phyloP scores from a whole-genome alignment of 768 basidiomycete genomes.

The Polyporus arcularius region DNA sequence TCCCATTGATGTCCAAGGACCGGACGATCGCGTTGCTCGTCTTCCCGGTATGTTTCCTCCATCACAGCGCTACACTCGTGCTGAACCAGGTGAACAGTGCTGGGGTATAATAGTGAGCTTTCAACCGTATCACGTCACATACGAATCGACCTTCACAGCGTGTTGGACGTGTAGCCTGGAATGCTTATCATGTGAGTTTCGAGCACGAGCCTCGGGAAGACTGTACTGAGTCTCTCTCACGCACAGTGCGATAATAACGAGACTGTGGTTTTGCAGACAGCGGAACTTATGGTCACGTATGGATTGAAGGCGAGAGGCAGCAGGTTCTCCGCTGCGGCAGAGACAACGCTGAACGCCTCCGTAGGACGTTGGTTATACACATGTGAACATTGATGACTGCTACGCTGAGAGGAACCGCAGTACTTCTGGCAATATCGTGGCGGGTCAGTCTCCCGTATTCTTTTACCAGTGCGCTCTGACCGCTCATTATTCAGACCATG shows the following conservation, averaged over 20 bases:
- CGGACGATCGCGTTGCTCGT: slow-evolving; percentile 33
- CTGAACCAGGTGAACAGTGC: slow-evolving; percentile 34
- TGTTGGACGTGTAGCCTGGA: slow-evolving; percentile 53
- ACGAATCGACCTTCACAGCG: not conserved
- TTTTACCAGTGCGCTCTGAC: not conserved
- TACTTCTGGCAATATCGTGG: slow-evolving; percentile 54
- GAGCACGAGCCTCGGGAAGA: not conserved
- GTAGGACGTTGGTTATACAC: slow-evolving; percentile 58
- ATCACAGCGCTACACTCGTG: not conserved
- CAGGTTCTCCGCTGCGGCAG: not conserved
- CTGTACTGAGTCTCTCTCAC: not conserved
- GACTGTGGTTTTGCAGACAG: slow-evolving; percentile 48
- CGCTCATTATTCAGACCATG: slow-evolving; percentile 38
- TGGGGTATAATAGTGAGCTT: slow-evolving; percentile 64
- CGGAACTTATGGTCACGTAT: slow-evolving; percentile 50
- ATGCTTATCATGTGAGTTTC: slow-evolving; percentile 60
- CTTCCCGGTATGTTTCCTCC: slow-evolving; percentile 35
- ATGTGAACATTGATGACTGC: slow-evolving; percentile 67
- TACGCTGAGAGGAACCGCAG: slow-evolving; percentile 61
- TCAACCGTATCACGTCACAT: not conserved
- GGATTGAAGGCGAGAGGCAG: slow-evolving; percentile 41
- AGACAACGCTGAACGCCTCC: not conserved
- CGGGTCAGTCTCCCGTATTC: slow-evolving; percentile 38
- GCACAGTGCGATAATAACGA: slow-evolving; percentile 61
- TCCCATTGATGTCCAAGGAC: slow-evolving; percentile 3